Percentiles rank a stretch among this genome's conserved stretches.
Conservation (phyloP, 805 yeast genomes). For the Cyberlindnera veronae region DNA sequence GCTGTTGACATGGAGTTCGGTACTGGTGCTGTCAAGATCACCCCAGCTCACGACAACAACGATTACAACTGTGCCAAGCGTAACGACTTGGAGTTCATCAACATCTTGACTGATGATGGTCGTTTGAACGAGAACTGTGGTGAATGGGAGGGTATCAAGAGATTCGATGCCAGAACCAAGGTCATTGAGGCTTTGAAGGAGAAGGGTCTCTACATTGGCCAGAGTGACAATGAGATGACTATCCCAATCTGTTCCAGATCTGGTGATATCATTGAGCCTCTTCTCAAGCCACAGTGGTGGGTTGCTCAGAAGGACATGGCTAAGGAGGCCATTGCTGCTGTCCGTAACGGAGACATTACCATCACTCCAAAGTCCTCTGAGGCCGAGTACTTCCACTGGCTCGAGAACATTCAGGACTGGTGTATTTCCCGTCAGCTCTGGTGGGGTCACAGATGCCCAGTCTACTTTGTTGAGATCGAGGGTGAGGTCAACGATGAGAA, state of each 20-base stretch:
- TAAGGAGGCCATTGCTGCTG: constrained; percentile 78
- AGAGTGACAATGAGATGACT: constrained; percentile 92
- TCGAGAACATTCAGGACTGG: constrained; percentile 97
- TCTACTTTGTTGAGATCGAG: constrained; percentile 79
- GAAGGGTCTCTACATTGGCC: constrained; percentile 74
- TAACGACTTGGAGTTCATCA: constrained; percentile 81
- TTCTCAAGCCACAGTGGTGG: constrained; percentile 99
- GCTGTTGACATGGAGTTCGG: constrained; percentile 99
- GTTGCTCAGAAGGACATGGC: constrained; percentile 91
- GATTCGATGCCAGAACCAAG: constrained; percentile 87
- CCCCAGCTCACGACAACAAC: constrained; percentile 97
- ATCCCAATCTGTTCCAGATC: constrained; percentile 94
- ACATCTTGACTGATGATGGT: constrained; percentile 92
- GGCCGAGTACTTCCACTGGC: constrained; percentile 92
- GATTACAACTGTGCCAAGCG: constrained; percentile 97
- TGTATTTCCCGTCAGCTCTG: constrained; percentile 92
- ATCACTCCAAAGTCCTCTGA: constrained; percentile 88
- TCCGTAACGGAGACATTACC: constrained; percentile 72
- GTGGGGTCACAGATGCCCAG: constrained; percentile 99
- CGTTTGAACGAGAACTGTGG: constrained; percentile 89
- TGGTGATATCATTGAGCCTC: constrained; percentile 95
- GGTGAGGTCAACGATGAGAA: constrained; percentile 55
- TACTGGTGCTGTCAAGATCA: constrained; percentile 99
- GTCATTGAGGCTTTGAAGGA: constrained; percentile 80
- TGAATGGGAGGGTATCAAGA: constrained; percentile 84